Evolutionary conservation across 352 stramenopile species (phyloP).

Genomic region (Pythium myriotylum): DNA sequence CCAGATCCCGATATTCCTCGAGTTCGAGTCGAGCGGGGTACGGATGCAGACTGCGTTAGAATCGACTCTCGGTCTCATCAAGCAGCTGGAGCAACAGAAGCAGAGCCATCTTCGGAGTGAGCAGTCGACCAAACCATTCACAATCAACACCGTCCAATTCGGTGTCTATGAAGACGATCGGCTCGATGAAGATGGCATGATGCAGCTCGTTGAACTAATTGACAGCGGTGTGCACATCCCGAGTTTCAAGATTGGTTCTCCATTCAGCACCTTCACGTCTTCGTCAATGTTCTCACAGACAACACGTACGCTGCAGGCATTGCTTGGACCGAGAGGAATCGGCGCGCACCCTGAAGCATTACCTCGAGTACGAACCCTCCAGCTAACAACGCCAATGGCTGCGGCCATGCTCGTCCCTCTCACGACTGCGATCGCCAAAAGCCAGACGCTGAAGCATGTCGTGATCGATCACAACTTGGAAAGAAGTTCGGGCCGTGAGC

Average conservation of each 20-base stretch:
- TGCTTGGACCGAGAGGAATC: neutral
- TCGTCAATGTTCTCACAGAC: neutral
- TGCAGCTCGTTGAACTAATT: neutral
- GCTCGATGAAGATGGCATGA: neutral
- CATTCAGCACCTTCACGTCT: neutral
- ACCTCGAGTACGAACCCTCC: neutral
- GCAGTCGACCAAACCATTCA: neutral
- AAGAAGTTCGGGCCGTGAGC: neutral
- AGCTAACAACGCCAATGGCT: neutral
- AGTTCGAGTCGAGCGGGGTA: slow-evolving; percentile 2
- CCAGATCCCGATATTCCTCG: neutral
- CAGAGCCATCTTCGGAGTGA: neutral
- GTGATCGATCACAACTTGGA: slow-evolving; percentile 2
- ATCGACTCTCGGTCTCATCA: neutral
- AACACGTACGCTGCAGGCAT: neutral
- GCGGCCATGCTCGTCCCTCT: slow-evolving; percentile 3
- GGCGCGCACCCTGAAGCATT: neutral
- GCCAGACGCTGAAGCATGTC: neutral
- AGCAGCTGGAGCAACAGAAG: neutral
- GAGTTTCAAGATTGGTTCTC: slow-evolving; percentile 1
- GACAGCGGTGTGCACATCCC: neutral
- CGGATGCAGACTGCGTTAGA: neutral
- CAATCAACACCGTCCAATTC: neutral
- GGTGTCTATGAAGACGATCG: neutral
- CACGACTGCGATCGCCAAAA: slow-evolving; percentile 9